These are phyloP conservation scores for Arctium lappa DNA, from an alignment of 129 eudicot genomes.

Conservation along the genomic window DNA sequence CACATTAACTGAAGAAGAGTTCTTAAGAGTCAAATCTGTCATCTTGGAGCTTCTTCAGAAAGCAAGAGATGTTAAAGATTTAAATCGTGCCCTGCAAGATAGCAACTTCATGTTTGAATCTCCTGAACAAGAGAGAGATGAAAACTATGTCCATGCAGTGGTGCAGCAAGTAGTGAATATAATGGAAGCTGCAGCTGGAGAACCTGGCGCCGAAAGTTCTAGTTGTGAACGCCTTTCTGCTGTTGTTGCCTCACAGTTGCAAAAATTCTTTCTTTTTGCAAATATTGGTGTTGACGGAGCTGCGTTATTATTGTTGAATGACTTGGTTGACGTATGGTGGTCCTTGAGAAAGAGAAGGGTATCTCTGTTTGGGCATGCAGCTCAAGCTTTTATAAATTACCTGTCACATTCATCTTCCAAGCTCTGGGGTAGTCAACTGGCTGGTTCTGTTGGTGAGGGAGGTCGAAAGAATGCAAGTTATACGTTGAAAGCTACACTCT, in stretches of 20 bases:
- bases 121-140: slow-evolving; percentile 32
- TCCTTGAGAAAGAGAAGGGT: slow-evolving; percentile 83
- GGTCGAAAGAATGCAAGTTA: slow-evolving; percentile 53
- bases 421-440: slow-evolving; percentile 42
- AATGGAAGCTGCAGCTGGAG: slow-evolving; percentile 84
- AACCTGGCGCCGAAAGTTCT: slow-evolving; percentile 67
- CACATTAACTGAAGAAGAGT: slow-evolving; percentile 63
- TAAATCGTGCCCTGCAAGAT: slow-evolving; percentile 27
- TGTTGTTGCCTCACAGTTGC: slow-evolving; percentile 69
- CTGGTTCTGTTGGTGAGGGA: slow-evolving; percentile 36
- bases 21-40: slow-evolving; percentile 41
- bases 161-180: slow-evolving; percentile 56
- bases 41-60: slow-evolving; percentile 45
- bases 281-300: slow-evolving; percentile 41
- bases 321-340: slow-evolving; percentile 84
- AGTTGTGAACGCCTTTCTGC: slow-evolving; percentile 59
- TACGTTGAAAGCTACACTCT: slow-evolving; percentile 78
- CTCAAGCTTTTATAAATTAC: slow-evolving; percentile 73
- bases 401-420: slow-evolving; percentile 73
- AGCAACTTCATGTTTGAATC: slow-evolving; percentile 20
- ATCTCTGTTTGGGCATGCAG: slow-evolving; percentile 91
- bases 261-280: slow-evolving; percentile 43
- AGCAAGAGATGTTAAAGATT: slow-evolving; percentile 30
- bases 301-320: slow-evolving; percentile 21
- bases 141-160: slow-evolving; percentile 35